Evolutionary conservation across 148 eudicot species (phyloP).

Genomic region (Vaccinium myrtillus): DNA sequence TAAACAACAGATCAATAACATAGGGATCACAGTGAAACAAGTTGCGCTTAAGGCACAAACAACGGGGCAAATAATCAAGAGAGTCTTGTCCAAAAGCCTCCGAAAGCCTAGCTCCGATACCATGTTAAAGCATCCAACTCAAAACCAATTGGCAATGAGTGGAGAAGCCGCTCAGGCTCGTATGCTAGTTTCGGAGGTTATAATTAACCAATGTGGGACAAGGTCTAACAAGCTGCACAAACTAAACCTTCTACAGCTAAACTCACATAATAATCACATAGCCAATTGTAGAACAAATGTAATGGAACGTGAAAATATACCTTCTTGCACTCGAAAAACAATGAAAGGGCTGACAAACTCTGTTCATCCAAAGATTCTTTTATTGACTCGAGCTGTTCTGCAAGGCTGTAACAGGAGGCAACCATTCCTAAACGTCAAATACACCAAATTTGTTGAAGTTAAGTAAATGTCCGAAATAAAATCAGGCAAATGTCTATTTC

Average conservation of each 20-base stretch:
- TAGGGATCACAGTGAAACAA: too few relatives aligned
- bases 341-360: slow-evolving; percentile 48
- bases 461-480: neutral
- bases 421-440: slow-evolving; percentile 4
- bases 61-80: too few relatives aligned
- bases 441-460: neutral
- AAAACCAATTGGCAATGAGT: too few relatives aligned
- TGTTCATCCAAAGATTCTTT: slow-evolving; percentile 69
- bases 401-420: slow-evolving; percentile 57
- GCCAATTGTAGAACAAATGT: neutral
- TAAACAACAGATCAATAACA: too few relatives aligned
- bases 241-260: neutral
- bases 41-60: too few relatives aligned
- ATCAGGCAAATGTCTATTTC: slow-evolving; percentile 1
- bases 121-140: too few relatives aligned
- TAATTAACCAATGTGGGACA: too few relatives aligned
- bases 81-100: too few relatives aligned
- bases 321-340: slow-evolving; percentile 75
- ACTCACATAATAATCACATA: slow-evolving; percentile 6
- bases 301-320: slow-evolving; percentile 29
- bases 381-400: slow-evolving; percentile 85
- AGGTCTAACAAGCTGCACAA: neutral
- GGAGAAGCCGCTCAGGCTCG: too few relatives aligned
- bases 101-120: too few relatives aligned
- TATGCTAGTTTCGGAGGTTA: too few relatives aligned